A percentile compares a stretch with the other conserved stretches of the same genome.
These are phyloP conservation scores for Mycena amicta DNA, from an alignment of 768 basidiomycete genomes.

Conservation along the genomic window DNA sequence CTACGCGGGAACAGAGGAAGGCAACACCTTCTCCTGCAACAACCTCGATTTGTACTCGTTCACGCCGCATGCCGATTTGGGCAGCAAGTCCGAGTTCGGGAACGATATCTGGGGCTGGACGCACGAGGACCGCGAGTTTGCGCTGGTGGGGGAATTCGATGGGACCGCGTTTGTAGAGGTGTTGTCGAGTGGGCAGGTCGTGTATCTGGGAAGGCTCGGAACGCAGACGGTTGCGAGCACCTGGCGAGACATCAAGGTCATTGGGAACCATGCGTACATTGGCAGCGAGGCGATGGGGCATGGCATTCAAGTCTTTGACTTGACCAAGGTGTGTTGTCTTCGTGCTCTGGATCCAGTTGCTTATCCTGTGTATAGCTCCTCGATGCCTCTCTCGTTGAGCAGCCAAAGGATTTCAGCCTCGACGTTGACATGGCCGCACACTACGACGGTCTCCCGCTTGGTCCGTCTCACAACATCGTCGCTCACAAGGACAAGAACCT, in stretches of 20 bases:
- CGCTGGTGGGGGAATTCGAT: constrained; percentile 14
- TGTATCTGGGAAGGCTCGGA: constrained; percentile 28
- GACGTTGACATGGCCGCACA: constrained; percentile 18
- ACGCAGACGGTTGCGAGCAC: constrained; percentile 20
- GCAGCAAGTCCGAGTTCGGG: constrained; percentile 11
- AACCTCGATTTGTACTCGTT: constrained; percentile 21
- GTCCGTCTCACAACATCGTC: constrained; percentile 33
- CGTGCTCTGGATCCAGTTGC: neutral
- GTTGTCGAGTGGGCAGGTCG: constrained; percentile 7
- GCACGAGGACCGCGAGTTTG: constrained; percentile 10
- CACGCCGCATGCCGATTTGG: constrained; percentile 19
- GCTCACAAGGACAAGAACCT: constrained; percentile 24
- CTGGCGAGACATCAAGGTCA: constrained; percentile 31
- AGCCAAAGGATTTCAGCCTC: constrained; percentile 26
- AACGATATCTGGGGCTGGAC: constrained; percentile 26
- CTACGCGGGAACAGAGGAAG: constrained; percentile 17
- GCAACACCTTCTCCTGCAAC: constrained; percentile 17
- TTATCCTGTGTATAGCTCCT: constrained; percentile 11
- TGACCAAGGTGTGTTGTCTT: constrained; percentile 23
- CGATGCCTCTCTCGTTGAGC: constrained; percentile 11
- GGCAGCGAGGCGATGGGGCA: constrained; percentile 30
- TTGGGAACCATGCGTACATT: constrained; percentile 26
- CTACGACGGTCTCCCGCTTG: constrained; percentile 30
- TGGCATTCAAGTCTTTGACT: constrained; percentile 33
- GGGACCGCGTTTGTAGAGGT: constrained; percentile 19